A percentile compares a stretch with the other conserved stretches of the same genome.
These are phyloP conservation scores for Zygotorulaspora chibaensis DNA, from an alignment of 805 yeast species.

Conservation along the genomic window DNA sequence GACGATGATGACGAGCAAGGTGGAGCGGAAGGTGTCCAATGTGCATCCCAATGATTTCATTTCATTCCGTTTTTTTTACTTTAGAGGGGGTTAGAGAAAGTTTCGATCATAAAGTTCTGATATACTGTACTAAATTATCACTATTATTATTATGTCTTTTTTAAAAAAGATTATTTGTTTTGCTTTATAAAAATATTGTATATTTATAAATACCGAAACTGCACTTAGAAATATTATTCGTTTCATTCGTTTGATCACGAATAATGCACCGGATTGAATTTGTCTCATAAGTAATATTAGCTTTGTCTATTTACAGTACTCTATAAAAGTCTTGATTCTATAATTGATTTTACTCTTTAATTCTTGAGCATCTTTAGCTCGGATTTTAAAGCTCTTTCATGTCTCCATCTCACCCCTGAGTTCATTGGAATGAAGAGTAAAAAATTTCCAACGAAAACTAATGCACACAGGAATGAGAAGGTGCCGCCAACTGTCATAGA, in stretches of 20 bases:
- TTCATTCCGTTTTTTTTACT: neutral
- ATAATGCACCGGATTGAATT: neutral
- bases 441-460: conserved; percentile 35
- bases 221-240: neutral
- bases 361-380: conserved; percentile 13
- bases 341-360: neutral
- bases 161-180: neutral
- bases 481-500: conserved; percentile 69
- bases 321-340: neutral
- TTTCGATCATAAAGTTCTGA: conserved; percentile 1
- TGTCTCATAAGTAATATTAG: neutral
- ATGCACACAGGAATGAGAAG: conserved; percentile 60
- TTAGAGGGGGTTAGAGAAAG: neutral
- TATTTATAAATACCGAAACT: neutral
- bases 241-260: neutral
- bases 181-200: neutral
- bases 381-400: conserved; percentile 20
- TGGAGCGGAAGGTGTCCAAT: conserved; percentile 48
- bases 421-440: conserved; percentile 35
- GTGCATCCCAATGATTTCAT: conserved; percentile 78
- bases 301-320: neutral
- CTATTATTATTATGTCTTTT: neutral
- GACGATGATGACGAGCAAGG: conserved; percentile 54
- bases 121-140: neutral
- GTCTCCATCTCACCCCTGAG: conserved; percentile 37